Percentiles rank a stretch among this genome's conserved stretches.
Evolutionary conservation across 495 filamentous ascomycete species (phyloP).

Genomic region (Neurospora discreta): DNA sequence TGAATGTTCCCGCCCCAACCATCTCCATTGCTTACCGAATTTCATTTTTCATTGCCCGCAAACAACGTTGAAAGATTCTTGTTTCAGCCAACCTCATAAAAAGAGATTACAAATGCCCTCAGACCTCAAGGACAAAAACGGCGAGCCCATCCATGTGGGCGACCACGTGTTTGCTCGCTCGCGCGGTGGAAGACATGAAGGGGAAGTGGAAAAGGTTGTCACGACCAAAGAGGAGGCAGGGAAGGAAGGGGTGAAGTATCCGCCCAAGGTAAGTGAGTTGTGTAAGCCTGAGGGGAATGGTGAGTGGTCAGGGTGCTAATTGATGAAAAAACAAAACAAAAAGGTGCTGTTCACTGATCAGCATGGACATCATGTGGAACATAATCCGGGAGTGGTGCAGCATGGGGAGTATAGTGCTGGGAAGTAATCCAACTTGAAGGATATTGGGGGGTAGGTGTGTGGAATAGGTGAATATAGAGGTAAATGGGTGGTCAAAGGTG

Average conservation of each 20-base stretch:
- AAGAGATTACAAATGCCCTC: slow-evolving; percentile 7
- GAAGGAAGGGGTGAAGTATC: slow-evolving; percentile 29
- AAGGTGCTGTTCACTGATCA: slow-evolving; percentile 25
- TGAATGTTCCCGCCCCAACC: background rate
- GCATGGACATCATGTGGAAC: slow-evolving; percentile 27
- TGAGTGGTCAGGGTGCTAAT: background rate
- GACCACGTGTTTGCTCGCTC: slow-evolving; percentile 25
- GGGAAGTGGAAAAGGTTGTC: slow-evolving; percentile 29
- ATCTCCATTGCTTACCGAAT: background rate
- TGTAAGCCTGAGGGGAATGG: too few species aligned
- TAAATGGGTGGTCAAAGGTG: too few species aligned
- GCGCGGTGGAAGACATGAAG: slow-evolving; percentile 24
- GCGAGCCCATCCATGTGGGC: slow-evolving; percentile 24
- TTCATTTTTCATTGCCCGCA: background rate
- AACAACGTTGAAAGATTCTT: background rate
- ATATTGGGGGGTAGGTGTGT: too few species aligned
- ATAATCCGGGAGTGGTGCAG: slow-evolving; percentile 24
- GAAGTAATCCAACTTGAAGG: background rate
- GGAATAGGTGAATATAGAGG: too few species aligned
- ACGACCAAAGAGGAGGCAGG: slow-evolving; percentile 22
- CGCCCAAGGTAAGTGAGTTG: slow-evolving; percentile 30
- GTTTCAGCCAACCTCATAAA: background rate
- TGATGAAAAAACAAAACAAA: too few species aligned
- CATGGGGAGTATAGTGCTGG: background rate
- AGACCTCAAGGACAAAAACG: slow-evolving; percentile 22